These are phyloP conservation scores for Aureobasidium sp. DNA, from an alignment of 2,329 filamentous ascomycete genomes.

Conservation along the genomic window DNA sequence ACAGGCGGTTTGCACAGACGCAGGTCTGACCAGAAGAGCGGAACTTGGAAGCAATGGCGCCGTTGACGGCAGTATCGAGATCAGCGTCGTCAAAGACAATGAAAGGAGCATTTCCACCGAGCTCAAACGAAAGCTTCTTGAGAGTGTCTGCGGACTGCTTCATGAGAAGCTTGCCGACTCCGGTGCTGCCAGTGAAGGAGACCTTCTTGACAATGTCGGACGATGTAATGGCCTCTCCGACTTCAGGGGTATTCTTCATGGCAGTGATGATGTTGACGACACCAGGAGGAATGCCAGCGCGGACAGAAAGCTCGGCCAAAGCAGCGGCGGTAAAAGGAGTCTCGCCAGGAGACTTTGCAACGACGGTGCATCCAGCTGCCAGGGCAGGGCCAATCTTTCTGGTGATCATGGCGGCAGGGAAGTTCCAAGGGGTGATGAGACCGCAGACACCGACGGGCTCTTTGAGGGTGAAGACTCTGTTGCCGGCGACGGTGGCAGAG, in stretches of 20 bases:
- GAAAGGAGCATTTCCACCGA: slow-evolving; percentile 91
- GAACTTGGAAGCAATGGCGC: slow-evolving; percentile 84
- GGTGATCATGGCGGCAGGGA: slow-evolving; percentile 30
- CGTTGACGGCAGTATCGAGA: slow-evolving; percentile 73
- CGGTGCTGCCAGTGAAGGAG: slow-evolving; percentile 78
- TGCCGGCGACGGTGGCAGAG: slow-evolving; percentile 60
- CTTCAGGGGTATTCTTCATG: slow-evolving; percentile 67
- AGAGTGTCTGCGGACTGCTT: slow-evolving; percentile 75
- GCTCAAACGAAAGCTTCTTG: slow-evolving; percentile 84
- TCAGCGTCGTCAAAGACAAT: slow-evolving; percentile 95
- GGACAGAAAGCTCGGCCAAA: slow-evolving; percentile 74
- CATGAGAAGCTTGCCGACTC: slow-evolving; percentile 72
- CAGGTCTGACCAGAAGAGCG: slow-evolving; percentile 93
- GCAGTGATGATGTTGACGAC: slow-evolving; percentile 87
- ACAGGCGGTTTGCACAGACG: slow-evolving; percentile 71
- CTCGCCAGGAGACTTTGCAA: slow-evolving; percentile 84
- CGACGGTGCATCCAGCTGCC: slow-evolving; percentile 91
- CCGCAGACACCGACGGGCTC: slow-evolving; percentile 80
- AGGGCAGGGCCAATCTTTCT: slow-evolving; percentile 57
- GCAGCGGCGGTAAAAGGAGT: slow-evolving; percentile 89
- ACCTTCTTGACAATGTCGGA: slow-evolving; percentile 76
- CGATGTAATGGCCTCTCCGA: slow-evolving; percentile 71
- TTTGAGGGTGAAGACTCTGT: slow-evolving; percentile 70
- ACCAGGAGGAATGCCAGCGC: slow-evolving; percentile 82
- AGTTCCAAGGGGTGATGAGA: slow-evolving; percentile 62